Evolutionary conservation across 306 rosid species (phyloP).

Genomic region (Vachellia collinsii): DNA sequence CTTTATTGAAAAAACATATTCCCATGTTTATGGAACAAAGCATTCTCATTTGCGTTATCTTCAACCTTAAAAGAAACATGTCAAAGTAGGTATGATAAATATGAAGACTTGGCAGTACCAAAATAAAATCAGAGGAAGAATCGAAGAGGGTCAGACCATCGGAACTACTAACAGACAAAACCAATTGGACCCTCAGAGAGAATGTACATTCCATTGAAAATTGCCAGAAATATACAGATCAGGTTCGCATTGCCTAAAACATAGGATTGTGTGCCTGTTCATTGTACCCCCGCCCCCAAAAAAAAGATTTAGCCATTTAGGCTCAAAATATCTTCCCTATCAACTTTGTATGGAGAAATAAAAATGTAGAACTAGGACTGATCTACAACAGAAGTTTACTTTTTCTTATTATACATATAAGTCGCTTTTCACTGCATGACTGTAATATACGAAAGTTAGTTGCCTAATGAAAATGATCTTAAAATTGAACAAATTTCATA

Average conservation of each 20-base stretch:
- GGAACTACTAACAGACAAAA: neutral
- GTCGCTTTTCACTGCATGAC: neutral
- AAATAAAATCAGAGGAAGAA: neutral
- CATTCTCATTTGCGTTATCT: neutral
- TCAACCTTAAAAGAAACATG: neutral
- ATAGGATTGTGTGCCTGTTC: neutral
- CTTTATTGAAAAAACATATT: neutral
- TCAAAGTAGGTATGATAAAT: neutral
- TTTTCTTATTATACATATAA: no score
- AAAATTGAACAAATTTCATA: neutral
- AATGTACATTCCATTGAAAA: neutral
- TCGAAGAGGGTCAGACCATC: neutral
- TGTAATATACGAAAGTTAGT: no score
- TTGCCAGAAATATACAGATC: neutral
- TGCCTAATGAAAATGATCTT: neutral
- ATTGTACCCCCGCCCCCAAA: neutral
- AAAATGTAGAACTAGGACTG: neutral
- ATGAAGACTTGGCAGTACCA: no score
- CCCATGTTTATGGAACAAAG: neutral
- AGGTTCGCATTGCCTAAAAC: neutral
- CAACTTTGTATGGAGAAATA: neutral
- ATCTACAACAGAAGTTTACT: constrained; percentile 4
- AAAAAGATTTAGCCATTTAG: neutral
- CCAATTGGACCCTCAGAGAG: neutral
- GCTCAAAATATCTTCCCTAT: neutral